phyloP scores from a whole-genome alignment of 306 rosid genomes.

The Malus domestica region DNA sequence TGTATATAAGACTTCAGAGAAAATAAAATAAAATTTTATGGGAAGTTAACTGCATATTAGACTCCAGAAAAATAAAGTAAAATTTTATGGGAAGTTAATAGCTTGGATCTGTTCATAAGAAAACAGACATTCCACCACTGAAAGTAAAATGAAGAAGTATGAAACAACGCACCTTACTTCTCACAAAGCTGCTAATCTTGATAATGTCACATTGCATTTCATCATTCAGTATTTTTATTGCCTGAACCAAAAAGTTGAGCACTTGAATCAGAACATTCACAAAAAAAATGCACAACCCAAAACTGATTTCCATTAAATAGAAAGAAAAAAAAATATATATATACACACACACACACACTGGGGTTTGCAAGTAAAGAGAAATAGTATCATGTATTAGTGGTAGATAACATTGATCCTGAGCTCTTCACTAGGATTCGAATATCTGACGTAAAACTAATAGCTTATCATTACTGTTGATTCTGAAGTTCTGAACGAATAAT shows the following conservation, averaged over 20 bases:
- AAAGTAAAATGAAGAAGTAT: background rate
- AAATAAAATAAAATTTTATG: background rate
- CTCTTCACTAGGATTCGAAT: background rate
- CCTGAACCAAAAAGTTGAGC: slow-evolving; percentile 32
- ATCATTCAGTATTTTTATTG: slow-evolving; percentile 72
- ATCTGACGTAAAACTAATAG: background rate
- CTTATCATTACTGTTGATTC: background rate
- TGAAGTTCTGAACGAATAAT: background rate
- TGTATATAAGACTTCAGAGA: background rate
- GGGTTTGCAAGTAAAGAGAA: background rate
- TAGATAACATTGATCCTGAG: background rate
- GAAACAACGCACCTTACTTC: slow-evolving; percentile 52
- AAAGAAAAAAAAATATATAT: background rate
- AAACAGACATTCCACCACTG: background rate
- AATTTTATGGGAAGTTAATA: background rate
- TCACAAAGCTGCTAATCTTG: slow-evolving; percentile 69
- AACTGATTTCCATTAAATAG: background rate
- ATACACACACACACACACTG: background rate
- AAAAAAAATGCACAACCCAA: background rate
- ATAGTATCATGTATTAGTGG: background rate
- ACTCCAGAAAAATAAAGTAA: background rate
- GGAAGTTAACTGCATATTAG: background rate
- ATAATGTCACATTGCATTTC: slow-evolving; percentile 83
- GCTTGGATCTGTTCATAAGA: background rate
- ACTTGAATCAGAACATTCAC: slow-evolving; percentile 4